Evolutionary conservation across 208 protist genomes (phyloP).

Genomic region (Leishmania turanica): DNA sequence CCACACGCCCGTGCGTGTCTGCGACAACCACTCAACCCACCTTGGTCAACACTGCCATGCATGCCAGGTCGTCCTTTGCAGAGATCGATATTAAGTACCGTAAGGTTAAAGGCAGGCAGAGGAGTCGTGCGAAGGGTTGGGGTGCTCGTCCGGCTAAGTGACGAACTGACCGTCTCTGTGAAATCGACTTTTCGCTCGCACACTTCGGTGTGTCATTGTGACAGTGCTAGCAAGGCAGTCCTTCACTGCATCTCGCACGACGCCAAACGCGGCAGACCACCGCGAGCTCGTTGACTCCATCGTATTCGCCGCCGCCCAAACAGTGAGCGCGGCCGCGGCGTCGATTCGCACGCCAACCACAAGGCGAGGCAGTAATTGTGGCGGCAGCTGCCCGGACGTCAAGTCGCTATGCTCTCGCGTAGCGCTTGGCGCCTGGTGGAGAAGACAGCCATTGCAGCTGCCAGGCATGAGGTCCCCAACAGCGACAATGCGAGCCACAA

Average conservation of each 20-base stretch:
- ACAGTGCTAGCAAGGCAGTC: not conserved
- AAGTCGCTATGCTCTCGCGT: conserved; percentile 9
- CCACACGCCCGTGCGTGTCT: not conserved
- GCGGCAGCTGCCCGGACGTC: not conserved
- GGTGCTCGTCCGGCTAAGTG: not conserved
- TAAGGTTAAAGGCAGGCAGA: not conserved
- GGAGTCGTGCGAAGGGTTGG: not conserved
- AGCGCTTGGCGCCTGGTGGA: conserved; percentile 14
- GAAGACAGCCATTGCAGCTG: conserved; percentile 7
- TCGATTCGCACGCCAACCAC: not conserved
- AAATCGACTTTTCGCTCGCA: not conserved
- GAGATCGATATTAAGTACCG: not conserved
- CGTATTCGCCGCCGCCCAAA: not conserved
- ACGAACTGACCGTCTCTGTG: not conserved
- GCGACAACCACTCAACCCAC: not conserved
- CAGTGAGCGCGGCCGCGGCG: not conserved
- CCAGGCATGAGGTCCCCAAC: not conserved
- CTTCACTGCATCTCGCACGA: not conserved
- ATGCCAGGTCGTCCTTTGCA: not conserved
- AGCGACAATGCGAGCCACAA: not conserved
- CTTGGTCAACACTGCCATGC: not conserved
- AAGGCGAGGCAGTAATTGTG: not conserved
- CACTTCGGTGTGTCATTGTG: not conserved
- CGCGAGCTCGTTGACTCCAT: not conserved
- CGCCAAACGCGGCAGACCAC: not conserved